Percentiles rank a stretch among this genome's conserved stretches.
phyloP scores from a whole-genome alignment of 257 asterid genomes.

The Cinchona pubescens region DNA sequence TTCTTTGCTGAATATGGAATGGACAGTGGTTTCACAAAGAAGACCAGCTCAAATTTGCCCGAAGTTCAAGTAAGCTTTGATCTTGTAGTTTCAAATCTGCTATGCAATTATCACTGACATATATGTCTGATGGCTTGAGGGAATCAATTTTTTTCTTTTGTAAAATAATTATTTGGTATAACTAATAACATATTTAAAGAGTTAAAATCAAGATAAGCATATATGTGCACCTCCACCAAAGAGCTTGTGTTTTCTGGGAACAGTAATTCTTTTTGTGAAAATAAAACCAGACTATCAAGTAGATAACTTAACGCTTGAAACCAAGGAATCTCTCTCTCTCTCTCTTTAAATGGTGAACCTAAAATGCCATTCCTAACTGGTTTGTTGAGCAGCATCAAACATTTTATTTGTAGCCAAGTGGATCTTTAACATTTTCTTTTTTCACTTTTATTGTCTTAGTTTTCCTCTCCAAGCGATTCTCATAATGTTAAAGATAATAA shows the following conservation, averaged over 20 bases:
- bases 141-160: not conserved
- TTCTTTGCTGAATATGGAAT: constrained; percentile 89
- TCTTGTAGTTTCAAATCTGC: not conserved
- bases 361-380: not conserved
- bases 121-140: not conserved
- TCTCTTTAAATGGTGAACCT: not conserved
- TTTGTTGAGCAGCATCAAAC: not conserved
- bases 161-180: not conserved
- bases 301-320: not conserved
- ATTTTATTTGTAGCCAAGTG: not conserved
- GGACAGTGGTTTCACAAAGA: constrained; percentile 83
- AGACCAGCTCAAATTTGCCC: constrained; percentile 56
- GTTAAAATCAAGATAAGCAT: not conserved
- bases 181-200: not conserved
- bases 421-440: too few species aligned
- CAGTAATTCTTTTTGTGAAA: not conserved
- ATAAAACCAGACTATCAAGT: not conserved
- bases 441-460: too few species aligned
- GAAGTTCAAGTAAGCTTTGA: constrained; percentile 63
- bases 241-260: not conserved
- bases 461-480: too few species aligned
- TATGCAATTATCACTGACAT: not conserved
- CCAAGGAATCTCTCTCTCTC: not conserved
- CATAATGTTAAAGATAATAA: too few species aligned
- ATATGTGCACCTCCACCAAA: not conserved